Base-by-base conservation (phyloP, 1,284 basidiomycete species). In the Polyporus tsugae region DNA sequence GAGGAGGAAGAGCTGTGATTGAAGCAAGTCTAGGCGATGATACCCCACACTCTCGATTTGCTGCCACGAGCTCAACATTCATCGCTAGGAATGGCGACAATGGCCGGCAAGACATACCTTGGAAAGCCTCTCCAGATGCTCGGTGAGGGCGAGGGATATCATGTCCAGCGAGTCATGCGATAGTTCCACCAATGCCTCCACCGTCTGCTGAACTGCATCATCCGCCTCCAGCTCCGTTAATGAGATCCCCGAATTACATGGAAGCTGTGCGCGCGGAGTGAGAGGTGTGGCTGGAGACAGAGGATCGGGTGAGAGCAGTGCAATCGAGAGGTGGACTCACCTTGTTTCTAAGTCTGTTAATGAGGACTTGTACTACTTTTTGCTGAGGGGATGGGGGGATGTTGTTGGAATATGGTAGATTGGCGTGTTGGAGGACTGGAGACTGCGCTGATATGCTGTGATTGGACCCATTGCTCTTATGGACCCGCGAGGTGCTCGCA, bases 1-100 rank as follows among this genome's bases (percentile, higher is more conserved):
- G 73, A 98, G 85, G 38, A 98, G 81, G 75, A 95, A 95, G 1
- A 98, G 85, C 78, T 97, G 95, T 0, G 96, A 97, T 76, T 97
- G 95, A 9, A 97, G 86, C 62, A 92, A 87, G 71, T 95, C 91
- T 33, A 93, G 83, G 0, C 89, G 85, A 68, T 87, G 83, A 68
- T 86, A 83, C 60, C 86, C 84, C 49, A 82, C 81, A 35, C 78
- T 70, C 74, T 90, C 87, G 65, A 84, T 82, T 82, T 87, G 86
- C 85, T 89, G 36, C 33, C 13, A 39, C 36, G 63, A 29, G 52
- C 29, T 59, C 44, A 52, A 13, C 33, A 65, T 57, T n/a, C 38
- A 42, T 19, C 22, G 19, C 29, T 63, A 11, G 11, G n/a, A 25
- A 39, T 3, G n/a, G 55, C 41, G 10, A 60, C 1, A 41, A 39